Conservation (phyloP, 164 flowering plant genomes). For the Liquidambar formosana region DNA sequence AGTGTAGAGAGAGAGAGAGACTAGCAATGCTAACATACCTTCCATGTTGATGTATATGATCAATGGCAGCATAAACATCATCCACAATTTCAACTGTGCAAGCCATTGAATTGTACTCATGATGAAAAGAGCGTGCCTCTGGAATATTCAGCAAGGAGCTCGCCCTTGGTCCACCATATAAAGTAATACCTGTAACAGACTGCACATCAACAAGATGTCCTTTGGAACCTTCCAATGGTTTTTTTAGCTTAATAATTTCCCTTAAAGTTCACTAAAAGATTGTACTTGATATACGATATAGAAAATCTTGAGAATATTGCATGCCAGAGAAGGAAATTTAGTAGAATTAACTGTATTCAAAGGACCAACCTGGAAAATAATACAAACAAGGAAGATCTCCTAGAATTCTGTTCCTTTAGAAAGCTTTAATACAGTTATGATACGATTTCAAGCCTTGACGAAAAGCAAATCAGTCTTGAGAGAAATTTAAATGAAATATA, state of each 20-base stretch:
- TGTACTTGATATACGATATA: neutral
- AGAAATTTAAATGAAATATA: no score
- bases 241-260: neutral
- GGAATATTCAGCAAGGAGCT: conserved; percentile 57
- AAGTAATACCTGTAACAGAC: conserved; percentile 62
- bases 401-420: neutral
- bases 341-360: neutral
- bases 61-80: conserved; percentile 82
- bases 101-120: conserved; percentile 82
- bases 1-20: neutral
- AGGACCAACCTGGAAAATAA: neutral
- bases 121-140: conserved; percentile 68
- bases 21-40: conserved; percentile 44
- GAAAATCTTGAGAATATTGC: neutral
- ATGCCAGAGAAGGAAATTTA: neutral
- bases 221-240: neutral
- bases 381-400: neutral
- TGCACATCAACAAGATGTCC: neutral
- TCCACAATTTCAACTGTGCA: conserved; percentile 94
- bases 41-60: conserved; percentile 91
- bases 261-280: neutral
- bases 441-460: neutral
- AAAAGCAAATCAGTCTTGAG: no score
- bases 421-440: neutral
- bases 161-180: conserved; percentile 87